A percentile compares a stretch with the other conserved stretches of the same genome.
Conservation (phyloP, 2,329 filamentous ascomycete genomes). For the Amauroascus niger region DNA sequence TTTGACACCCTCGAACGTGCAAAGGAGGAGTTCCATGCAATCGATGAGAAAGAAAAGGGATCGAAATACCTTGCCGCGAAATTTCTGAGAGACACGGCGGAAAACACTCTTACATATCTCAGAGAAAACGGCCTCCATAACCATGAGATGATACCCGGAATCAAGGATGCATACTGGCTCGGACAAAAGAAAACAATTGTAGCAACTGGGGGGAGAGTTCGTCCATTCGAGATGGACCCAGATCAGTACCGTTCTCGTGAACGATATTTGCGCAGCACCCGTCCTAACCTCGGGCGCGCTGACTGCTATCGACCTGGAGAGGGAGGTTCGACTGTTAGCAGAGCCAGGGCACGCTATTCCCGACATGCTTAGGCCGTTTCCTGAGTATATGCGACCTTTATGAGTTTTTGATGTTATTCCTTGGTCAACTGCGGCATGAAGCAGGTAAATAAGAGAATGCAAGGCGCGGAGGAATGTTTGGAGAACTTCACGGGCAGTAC, state of each 20-base stretch:
- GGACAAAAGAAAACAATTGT: slow-evolving; percentile 27
- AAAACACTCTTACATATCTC: slow-evolving; percentile 33
- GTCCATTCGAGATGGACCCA: slow-evolving; percentile 11
- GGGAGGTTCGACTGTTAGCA: not conserved
- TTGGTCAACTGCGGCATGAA: no score
- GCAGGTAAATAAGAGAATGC: no score
- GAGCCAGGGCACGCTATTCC: not conserved
- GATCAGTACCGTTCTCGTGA: slow-evolving; percentile 2
- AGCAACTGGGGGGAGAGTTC: slow-evolving; percentile 22
- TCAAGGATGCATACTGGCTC: slow-evolving; percentile 27
- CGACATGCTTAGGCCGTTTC: not conserved
- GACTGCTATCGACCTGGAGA: slow-evolving; percentile 24
- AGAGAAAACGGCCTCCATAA: slow-evolving; percentile 19
- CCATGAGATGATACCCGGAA: slow-evolving; percentile 26
- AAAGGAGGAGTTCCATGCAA: slow-evolving; percentile 29
- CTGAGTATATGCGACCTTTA: no score
- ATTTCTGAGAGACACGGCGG: slow-evolving; percentile 38
- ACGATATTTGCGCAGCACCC: slow-evolving; percentile 1
- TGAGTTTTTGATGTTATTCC: not conserved
- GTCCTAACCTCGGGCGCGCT: slow-evolving; percentile 12
- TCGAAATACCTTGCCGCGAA: slow-evolving; percentile 25
- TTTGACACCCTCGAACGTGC: slow-evolving; percentile 28
- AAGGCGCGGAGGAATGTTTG: no score
- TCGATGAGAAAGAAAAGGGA: slow-evolving; percentile 21
- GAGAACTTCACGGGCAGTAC: no score